Evolutionary conservation across 2,329 filamentous ascomycete genomes (phyloP).

Genomic region (Pseudopyricularia cyperi): DNA sequence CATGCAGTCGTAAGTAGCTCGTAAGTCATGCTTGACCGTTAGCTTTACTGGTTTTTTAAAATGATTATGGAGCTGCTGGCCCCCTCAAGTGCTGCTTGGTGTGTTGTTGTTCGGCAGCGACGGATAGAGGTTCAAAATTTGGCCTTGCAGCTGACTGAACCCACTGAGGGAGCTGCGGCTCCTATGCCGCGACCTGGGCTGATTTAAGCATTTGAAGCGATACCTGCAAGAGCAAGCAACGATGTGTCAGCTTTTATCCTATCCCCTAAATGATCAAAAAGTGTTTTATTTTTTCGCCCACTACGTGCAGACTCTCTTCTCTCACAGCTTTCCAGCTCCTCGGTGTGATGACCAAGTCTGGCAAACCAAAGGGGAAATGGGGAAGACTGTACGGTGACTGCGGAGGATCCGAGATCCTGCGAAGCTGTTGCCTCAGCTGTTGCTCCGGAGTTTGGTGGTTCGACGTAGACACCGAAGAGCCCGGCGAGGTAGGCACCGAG

Average conservation of each 20-base stretch:
- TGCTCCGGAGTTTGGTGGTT: slow-evolving; percentile 11
- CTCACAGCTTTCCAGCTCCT: background rate
- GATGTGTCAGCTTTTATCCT: slow-evolving; percentile 2
- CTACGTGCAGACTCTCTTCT: background rate
- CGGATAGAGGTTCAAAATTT: slow-evolving; percentile 12
- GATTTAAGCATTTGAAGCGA: slow-evolving; percentile 12
- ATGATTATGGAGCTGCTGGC: too few species aligned
- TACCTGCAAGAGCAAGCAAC: slow-evolving; percentile 6
- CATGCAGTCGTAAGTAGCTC: background rate
- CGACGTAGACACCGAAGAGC: slow-evolving; percentile 5
- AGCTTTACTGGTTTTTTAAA: background rate
- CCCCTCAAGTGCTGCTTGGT: slow-evolving; percentile 2
- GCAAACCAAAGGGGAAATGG: background rate
- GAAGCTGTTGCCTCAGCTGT: slow-evolving; percentile 13
- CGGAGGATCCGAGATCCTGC: slow-evolving; percentile 14
- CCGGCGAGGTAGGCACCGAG: slow-evolving; percentile 6
- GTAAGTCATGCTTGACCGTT: background rate
- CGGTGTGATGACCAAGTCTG: background rate
- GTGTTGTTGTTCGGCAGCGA: slow-evolving; percentile 1
- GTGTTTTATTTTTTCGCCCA: background rate
- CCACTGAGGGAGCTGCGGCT: slow-evolving; percentile 14
- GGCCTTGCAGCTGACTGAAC: slow-evolving; percentile 10
- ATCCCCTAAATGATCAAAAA: background rate
- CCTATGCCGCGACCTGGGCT: slow-evolving; percentile 12
- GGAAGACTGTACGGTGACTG: slow-evolving; percentile 9